phyloP scores from a whole-genome alignment of 768 basidiomycete species.

The Rhodotorula paludigena region DNA sequence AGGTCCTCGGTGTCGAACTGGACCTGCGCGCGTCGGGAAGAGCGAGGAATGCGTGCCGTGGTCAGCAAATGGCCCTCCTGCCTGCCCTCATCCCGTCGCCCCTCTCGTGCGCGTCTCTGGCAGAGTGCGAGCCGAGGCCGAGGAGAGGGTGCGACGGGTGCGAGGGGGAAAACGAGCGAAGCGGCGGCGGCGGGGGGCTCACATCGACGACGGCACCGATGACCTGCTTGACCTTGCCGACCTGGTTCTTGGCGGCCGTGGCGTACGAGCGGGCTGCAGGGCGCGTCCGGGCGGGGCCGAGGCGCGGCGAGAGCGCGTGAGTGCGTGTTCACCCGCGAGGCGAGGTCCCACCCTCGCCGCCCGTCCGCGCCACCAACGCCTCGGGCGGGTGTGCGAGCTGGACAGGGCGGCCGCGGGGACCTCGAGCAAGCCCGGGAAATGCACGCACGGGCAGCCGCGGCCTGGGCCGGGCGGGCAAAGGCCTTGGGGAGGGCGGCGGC shows the following conservation, averaged over 20 bases:
- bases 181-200: conserved; percentile 4
- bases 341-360: conserved; percentile 27
- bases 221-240: conserved; percentile 65
- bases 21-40: conserved; percentile 11
- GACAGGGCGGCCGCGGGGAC: neutral
- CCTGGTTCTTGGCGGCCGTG: conserved; percentile 34
- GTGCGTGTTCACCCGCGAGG: neutral
- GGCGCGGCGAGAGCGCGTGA: neutral
- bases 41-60: no score
- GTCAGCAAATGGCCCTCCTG: no score
- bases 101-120: neutral
- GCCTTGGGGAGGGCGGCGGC: conserved; percentile 12
- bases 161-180: conserved; percentile 7
- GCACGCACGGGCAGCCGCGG: conserved; percentile 20
- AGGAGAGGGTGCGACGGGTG: no score
- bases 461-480: conserved; percentile 20
- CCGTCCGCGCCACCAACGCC: neutral
- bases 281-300: neutral
- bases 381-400: no score
- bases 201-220: conserved; percentile 99
- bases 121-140: neutral
- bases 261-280: conserved; percentile 40
- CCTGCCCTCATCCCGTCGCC: neutral
- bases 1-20: conserved; percentile 93
- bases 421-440: no score